These are phyloP conservation scores for Wickerhamomyces ciferrii DNA, from an alignment of 805 yeast genomes.

Conservation along the genomic window DNA sequence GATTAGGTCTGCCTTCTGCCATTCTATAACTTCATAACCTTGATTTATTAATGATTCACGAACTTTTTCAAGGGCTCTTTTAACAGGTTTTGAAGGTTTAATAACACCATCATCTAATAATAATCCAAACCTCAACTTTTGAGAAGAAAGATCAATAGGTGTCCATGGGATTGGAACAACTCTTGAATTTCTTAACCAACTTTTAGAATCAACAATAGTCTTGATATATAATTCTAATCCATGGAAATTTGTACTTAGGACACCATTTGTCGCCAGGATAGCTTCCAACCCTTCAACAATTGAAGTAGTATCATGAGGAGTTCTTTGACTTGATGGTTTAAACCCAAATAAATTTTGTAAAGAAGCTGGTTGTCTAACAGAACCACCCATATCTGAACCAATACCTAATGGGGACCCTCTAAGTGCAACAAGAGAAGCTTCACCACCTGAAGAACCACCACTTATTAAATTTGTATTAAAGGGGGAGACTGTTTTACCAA, in stretches of 20 bases:
- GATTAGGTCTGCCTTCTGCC: slow-evolving; percentile 16
- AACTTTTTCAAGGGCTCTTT: slow-evolving; percentile 32
- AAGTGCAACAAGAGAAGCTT: slow-evolving; percentile 39
- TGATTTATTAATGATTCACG: slow-evolving; percentile 24
- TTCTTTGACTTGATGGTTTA: slow-evolving; percentile 37
- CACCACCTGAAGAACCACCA: slow-evolving; percentile 52
- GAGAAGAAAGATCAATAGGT: slow-evolving; percentile 15
- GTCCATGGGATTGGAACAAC: slow-evolving; percentile 34
- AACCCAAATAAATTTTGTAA: slow-evolving; percentile 34
- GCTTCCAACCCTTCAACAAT: slow-evolving; percentile 31
- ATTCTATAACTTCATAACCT: slow-evolving; percentile 44
- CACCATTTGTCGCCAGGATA: slow-evolving; percentile 40
- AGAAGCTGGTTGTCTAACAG: slow-evolving; percentile 41
- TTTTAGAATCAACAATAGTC: slow-evolving; percentile 23
- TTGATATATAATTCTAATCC: slow-evolving; percentile 26
- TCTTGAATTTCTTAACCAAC: slow-evolving; percentile 36
- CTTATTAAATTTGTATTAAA: slow-evolving; percentile 31
- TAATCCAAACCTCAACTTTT: slow-evolving; percentile 33
- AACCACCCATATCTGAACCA: slow-evolving; percentile 50
- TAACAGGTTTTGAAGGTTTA: slow-evolving; percentile 40
- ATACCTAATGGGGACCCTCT: slow-evolving; percentile 37
- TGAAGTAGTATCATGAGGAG: slow-evolving; percentile 30
- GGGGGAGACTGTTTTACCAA: slow-evolving; percentile 40
- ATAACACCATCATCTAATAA: slow-evolving; percentile 35
- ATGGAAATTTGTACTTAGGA: slow-evolving; percentile 30